These are phyloP conservation scores for Colletotrichum australisinense DNA, from an alignment of 2,329 filamentous ascomycete species.

Conservation along the genomic window DNA sequence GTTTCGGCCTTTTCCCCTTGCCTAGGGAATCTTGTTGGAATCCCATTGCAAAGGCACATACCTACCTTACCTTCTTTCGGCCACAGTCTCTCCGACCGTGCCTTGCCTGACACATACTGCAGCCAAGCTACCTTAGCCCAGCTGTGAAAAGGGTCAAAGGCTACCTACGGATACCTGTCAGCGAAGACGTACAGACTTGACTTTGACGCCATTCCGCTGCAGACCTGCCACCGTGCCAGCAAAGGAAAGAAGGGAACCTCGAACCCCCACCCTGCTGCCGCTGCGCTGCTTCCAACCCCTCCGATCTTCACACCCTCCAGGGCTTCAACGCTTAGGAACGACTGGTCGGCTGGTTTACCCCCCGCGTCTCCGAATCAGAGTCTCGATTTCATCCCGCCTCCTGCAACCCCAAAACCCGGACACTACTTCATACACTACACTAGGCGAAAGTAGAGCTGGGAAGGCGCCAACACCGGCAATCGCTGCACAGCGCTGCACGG, in stretches of 20 bases:
- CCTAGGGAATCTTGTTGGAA: not conserved
- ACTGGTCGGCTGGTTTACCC: conserved; percentile 17
- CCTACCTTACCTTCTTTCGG: not conserved
- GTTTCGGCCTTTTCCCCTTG: not conserved
- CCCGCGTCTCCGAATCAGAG: conserved; percentile 4
- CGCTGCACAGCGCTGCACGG: not conserved
- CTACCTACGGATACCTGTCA: not conserved
- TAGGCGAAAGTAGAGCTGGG: conserved; percentile 11
- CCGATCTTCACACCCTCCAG: conserved; percentile 19
- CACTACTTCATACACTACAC: not conserved
- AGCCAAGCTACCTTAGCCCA: not conserved
- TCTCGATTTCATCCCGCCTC: not conserved
- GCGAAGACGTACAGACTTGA: conserved; percentile 1
- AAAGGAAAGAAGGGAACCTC: not conserved
- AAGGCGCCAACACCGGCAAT: conserved; percentile 26
- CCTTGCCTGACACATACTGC: not conserved
- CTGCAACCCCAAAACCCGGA: not conserved
- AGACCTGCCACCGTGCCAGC: conserved; percentile 3
- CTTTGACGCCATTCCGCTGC: conserved; percentile 5
- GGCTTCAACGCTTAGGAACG: not conserved
- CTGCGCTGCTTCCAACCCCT: conserved; percentile 12
- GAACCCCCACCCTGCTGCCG: conserved; percentile 7
- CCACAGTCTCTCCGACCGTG: not conserved
- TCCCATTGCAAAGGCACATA: not conserved
- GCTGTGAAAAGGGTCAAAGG: too few relatives aligned